Percentiles rank a stretch among this genome's conserved stretches.
These are phyloP conservation scores for Polygonum maritimum DNA, from an alignment of 148 eudicot species.

Conservation along the genomic window DNA sequence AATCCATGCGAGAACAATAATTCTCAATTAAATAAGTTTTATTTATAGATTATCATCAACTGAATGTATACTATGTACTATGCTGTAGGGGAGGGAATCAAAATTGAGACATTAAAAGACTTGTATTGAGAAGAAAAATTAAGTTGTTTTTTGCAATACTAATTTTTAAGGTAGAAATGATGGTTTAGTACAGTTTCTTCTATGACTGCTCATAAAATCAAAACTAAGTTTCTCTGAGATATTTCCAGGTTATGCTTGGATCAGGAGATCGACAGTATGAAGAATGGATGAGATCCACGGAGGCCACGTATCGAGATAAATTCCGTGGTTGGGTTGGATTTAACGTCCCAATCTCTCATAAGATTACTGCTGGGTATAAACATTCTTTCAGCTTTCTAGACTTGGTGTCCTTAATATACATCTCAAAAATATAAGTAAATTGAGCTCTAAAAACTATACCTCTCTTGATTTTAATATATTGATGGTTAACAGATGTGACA, in stretches of 20 bases:
- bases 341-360: slow-evolving; percentile 86
- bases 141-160: background rate
- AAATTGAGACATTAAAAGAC: background rate
- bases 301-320: slow-evolving; percentile 51
- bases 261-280: slow-evolving; percentile 79
- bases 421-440: slow-evolving; percentile 13
- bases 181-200: background rate
- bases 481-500: slow-evolving; percentile 65
- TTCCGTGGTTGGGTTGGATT: slow-evolving; percentile 98
- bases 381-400: slow-evolving; percentile 3
- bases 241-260: slow-evolving; percentile 79
- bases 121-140: background rate
- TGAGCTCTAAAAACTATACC: background rate
- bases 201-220: background rate
- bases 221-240: background rate
- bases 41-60: too few relatives aligned
- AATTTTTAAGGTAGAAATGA: background rate
- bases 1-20: too few relatives aligned
- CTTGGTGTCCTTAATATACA: background rate
- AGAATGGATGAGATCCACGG: slow-evolving; percentile 88
- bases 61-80: background rate
- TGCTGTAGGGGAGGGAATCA: background rate
- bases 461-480: background rate
- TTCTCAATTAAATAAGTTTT: too few relatives aligned
- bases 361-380: slow-evolving; percentile 89